Evolutionary conservation across 306 rosid genomes (phyloP).

Genomic region (Cicer yamashitae): DNA sequence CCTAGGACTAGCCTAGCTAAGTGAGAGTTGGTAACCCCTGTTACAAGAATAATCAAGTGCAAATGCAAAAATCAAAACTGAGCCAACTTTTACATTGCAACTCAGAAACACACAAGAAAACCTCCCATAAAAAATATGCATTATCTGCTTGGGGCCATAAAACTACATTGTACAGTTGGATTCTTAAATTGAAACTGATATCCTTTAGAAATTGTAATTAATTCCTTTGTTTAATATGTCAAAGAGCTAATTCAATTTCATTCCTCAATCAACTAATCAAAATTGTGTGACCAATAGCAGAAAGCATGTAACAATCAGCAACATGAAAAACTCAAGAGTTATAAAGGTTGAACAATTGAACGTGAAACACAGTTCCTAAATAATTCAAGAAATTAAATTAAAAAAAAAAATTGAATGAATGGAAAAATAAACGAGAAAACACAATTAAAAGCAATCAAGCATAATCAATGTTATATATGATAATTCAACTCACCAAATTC

Average conservation of each 20-base stretch:
- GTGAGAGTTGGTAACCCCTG: not conserved
- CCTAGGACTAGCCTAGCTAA: not conserved
- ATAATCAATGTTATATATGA: not conserved
- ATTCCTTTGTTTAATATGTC: constrained; percentile 25
- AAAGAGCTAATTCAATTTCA: constrained; percentile 11
- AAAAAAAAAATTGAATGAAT: constrained; percentile 4
- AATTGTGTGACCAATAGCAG: constrained; percentile 11
- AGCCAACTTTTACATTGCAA: not conserved
- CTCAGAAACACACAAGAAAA: not conserved
- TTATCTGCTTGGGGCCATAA: constrained; percentile 16
- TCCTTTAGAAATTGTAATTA: not conserved
- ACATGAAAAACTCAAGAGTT: constrained; percentile 2
- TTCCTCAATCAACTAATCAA: constrained; percentile 19
- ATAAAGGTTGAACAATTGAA: not conserved
- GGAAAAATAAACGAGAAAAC: not conserved
- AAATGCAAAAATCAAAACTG: constrained; percentile 22
- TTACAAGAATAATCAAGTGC: not conserved
- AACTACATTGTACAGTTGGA: not conserved
- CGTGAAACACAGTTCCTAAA: constrained; percentile 3
- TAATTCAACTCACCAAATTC: not conserved
- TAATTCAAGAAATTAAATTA: not conserved
- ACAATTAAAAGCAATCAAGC: not conserved
- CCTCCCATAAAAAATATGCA: not conserved
- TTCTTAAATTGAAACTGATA: constrained; percentile 6
- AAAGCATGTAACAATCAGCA: not conserved